Conservation (phyloP, 345 rosid species). For the Rhizophora apiculata region DNA sequence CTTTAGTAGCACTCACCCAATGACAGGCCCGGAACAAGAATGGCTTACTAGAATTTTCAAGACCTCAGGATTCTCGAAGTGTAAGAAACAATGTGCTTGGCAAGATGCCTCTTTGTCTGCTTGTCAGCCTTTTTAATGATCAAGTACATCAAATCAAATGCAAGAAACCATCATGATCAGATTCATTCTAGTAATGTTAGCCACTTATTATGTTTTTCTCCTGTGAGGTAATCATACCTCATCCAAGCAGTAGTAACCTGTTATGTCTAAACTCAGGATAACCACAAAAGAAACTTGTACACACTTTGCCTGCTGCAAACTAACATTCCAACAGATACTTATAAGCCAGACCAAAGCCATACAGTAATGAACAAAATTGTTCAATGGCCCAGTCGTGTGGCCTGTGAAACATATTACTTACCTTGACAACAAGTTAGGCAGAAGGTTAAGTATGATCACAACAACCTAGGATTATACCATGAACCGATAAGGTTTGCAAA, state of each 20-base stretch:
- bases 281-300: too few relatives aligned
- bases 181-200: background rate
- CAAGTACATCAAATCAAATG: slow-evolving; percentile 83
- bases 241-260: too few relatives aligned
- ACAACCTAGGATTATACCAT: slow-evolving; percentile 84
- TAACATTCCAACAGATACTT: too few relatives aligned
- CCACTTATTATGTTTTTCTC: too few relatives aligned
- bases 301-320: too few relatives aligned
- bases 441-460: slow-evolving; percentile 86
- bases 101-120: slow-evolving; percentile 49
- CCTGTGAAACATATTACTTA: slow-evolving; percentile 8
- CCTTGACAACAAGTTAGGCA: slow-evolving; percentile 10
- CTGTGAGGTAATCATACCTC: too few relatives aligned
- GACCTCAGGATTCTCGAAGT: slow-evolving; percentile 84
- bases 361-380: slow-evolving; percentile 70
- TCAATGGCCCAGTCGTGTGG: slow-evolving; percentile 71
- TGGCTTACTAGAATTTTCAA: slow-evolving; percentile 14
- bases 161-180: slow-evolving; percentile 30
- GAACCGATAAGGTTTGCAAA: slow-evolving; percentile 98
- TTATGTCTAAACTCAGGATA: too few relatives aligned
- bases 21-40: background rate
- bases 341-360: too few relatives aligned
- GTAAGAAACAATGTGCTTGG: slow-evolving; percentile 59
- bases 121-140: slow-evolving; percentile 89
- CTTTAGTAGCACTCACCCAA: background rate